Evolutionary conservation across 2,329 filamentous ascomycete species (phyloP).

Genomic region (Mariannaea elegans): DNA sequence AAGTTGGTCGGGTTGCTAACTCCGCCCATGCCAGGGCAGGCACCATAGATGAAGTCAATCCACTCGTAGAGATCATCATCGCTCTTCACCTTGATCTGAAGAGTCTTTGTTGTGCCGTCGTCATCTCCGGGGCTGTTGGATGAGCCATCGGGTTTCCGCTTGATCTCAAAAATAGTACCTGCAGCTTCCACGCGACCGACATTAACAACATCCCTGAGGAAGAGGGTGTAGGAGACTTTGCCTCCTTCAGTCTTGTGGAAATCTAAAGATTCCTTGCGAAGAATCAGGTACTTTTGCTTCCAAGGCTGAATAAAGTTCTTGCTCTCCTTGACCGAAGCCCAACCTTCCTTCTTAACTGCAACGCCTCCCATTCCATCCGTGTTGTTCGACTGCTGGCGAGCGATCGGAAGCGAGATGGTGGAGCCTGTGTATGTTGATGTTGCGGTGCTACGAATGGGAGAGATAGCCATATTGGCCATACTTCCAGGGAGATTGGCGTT

Average conservation of each 20-base stretch:
- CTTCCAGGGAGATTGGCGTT: constrained; percentile 78
- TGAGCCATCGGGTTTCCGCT: constrained; percentile 73
- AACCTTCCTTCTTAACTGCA: constrained; percentile 81
- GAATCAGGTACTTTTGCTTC: constrained; percentile 91
- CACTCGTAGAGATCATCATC: constrained; percentile 98
- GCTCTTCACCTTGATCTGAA: constrained; percentile 92
- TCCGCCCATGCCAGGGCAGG: constrained; percentile 96
- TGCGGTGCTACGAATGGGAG: constrained; percentile 71
- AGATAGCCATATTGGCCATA: constrained; percentile 81
- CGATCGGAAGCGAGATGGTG: constrained; percentile 76
- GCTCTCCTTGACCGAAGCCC: constrained; percentile 90
- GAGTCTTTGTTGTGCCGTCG: constrained; percentile 81
- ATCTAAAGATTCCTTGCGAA: constrained; percentile 92
- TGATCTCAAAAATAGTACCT: constrained; percentile 94
- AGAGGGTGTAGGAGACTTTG: constrained; percentile 87
- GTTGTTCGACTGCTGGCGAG: constrained; percentile 68
- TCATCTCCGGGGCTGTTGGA: constrained; percentile 79
- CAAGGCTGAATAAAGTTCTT: constrained; percentile 83
- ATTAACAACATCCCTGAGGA: constrained; percentile 86
- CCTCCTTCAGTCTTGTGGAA: constrained; percentile 92
- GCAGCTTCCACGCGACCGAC: constrained; percentile 92
- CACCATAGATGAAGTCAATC: constrained; percentile 98
- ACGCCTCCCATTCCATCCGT: constrained; percentile 73
- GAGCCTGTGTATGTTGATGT: constrained; percentile 58
- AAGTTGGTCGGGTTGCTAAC: constrained; percentile 99